A percentile compares a stretch with the other conserved stretches of the same genome.
Evolutionary conservation across 2,329 filamentous ascomycete species (phyloP).

Genomic region (Orbilia ellipsospora): DNA sequence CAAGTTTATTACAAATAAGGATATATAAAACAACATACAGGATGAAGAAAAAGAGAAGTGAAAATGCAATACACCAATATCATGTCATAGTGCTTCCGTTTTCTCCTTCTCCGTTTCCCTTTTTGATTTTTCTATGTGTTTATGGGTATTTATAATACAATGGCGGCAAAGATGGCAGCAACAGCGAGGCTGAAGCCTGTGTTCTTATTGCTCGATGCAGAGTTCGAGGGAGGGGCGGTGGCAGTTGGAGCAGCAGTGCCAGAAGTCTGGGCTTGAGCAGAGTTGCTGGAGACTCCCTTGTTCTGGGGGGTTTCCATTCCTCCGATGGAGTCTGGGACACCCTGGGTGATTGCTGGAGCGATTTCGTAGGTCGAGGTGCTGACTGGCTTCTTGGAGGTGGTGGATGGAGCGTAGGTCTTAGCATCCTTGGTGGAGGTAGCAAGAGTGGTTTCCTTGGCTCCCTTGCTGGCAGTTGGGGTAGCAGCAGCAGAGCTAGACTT

Average conservation of each 20-base stretch:
- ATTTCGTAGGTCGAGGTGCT: conserved; percentile 41
- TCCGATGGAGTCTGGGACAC: conserved; percentile 50
- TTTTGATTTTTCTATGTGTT: conserved; percentile 12
- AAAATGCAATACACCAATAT: conserved; percentile 1
- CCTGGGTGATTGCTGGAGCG: conserved; percentile 39
- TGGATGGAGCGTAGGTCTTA: conserved; percentile 6
- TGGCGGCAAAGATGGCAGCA: conserved; percentile 41
- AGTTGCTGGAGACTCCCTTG: conserved; percentile 35
- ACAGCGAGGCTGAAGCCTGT: conserved; percentile 33
- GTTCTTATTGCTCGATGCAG: conserved; percentile 44
- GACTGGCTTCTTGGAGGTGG: conserved; percentile 14
- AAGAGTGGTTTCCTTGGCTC: conserved; percentile 30
- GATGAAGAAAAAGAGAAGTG: no score
- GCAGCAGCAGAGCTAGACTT: conserved; percentile 25
- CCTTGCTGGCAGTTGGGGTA: conserved; percentile 25
- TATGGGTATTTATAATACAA: conserved; percentile 47
- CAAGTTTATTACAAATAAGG: conserved; percentile 56
- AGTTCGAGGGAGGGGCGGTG: conserved; percentile 14
- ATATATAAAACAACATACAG: conserved; percentile 18
- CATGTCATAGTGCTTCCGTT: conserved; percentile 21
- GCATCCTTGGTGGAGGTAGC: conserved; percentile 16
- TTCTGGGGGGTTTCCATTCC: conserved; percentile 34
- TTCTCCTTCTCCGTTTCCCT: neutral
- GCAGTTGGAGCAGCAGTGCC: conserved; percentile 7
- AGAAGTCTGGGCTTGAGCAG: conserved; percentile 15